These are phyloP conservation scores for Candida pseudofarinosa DNA, from an alignment of 805 yeast genomes.

Conservation along the genomic window DNA sequence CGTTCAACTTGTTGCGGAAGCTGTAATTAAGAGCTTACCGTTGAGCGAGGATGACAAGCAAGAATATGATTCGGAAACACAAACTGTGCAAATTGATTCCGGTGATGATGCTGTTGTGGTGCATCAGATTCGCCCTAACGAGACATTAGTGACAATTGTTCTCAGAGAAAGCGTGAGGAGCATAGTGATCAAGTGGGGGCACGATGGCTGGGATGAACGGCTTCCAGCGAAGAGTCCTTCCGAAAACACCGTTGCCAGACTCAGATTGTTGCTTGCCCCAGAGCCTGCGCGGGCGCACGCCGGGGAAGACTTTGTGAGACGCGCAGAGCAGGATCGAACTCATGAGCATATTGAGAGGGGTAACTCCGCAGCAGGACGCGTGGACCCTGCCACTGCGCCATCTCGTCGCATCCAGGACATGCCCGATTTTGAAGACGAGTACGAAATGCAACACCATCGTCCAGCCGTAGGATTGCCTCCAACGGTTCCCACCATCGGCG, in stretches of 20 bases:
- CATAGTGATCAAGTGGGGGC: neutral
- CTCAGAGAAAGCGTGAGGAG: neutral
- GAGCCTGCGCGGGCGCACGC: neutral
- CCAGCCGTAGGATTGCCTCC: slow-evolving; percentile 3
- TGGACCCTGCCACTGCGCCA: neutral
- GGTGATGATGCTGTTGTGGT: neutral
- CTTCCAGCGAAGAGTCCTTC: neutral
- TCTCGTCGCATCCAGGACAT: slow-evolving; percentile 29
- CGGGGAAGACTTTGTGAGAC: neutral
- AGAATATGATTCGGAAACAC: neutral
- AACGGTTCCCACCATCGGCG: slow-evolving; percentile 39
- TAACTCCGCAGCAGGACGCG: neutral
- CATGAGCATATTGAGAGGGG: neutral
- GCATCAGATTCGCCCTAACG: neutral
- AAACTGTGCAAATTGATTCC: neutral
- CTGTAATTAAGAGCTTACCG: neutral
- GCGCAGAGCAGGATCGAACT: slow-evolving; percentile 6
- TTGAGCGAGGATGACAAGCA: neutral
- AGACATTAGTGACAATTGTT: neutral
- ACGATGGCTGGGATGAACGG: neutral
- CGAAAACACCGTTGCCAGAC: neutral
- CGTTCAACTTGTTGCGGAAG: neutral
- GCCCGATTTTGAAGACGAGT: slow-evolving; percentile 55
- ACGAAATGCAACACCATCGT: slow-evolving; percentile 24
- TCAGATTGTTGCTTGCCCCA: neutral